Evolutionary conservation across 1,284 basidiomycete genomes (phyloP).

Genomic region (Malassezia nana): DNA sequence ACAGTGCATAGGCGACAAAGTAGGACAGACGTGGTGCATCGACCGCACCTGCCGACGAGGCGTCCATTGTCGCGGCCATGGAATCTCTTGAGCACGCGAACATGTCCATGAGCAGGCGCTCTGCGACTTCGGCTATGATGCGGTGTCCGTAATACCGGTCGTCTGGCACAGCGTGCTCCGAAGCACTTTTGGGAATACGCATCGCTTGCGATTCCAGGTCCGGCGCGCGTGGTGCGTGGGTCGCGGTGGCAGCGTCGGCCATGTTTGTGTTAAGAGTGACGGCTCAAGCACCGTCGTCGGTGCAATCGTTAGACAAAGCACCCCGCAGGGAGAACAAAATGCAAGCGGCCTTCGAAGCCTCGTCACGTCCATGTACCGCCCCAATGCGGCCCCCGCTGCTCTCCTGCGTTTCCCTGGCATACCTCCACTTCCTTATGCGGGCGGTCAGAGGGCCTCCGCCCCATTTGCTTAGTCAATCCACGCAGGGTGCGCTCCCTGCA

Average conservation of each 20-base stretch:
- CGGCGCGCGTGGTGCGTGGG: constrained; percentile 3
- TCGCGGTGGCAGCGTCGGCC: background rate
- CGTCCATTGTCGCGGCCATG: constrained; percentile 2
- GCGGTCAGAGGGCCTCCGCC: background rate
- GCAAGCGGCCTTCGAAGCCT: background rate
- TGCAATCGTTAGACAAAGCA: background rate
- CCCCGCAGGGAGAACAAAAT: background rate
- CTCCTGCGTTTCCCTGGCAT: constrained; percentile 4
- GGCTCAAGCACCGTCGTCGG: background rate
- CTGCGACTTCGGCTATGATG: constrained; percentile 6
- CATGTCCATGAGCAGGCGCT: constrained; percentile 12
- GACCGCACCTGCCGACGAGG: background rate
- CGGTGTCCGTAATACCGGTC: constrained; percentile 15
- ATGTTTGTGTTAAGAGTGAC: background rate
- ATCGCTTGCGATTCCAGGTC: constrained; percentile 6
- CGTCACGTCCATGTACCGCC: constrained; percentile 6
- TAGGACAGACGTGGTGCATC: constrained; percentile 39
- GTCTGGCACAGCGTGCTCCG: background rate
- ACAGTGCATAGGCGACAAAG: constrained; percentile 48
- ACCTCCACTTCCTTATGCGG: constrained; percentile 14
- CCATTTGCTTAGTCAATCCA: constrained; percentile 2
- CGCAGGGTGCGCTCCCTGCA: constrained; percentile 6
- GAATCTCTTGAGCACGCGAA: constrained; percentile 14
- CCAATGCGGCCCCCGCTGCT: background rate
- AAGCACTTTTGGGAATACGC: constrained; percentile 2